Base-by-base conservation (phyloP, 2,329 filamentous ascomycete genomes). In the Calonectria hongkongensis region DNA sequence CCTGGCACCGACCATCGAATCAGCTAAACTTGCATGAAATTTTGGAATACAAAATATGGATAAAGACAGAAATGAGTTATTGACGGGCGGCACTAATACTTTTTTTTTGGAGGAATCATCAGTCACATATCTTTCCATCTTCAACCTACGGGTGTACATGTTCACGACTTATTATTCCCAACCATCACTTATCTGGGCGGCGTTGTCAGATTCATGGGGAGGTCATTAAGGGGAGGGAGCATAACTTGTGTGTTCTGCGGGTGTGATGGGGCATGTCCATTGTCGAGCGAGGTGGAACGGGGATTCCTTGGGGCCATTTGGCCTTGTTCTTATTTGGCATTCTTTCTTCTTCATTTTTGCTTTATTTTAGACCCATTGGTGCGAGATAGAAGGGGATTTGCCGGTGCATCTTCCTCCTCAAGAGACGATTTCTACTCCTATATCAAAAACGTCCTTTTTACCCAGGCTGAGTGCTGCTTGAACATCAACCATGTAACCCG, bases 1-100 rank as follows among this genome's bases (percentile, higher is more conserved):
- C 78, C 83, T 50, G 83, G 85, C 18, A 78, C 85, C 66, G 89
- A 89, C 68, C 87, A 85, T 79, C 84, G 88, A 76, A 84, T 87
- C 70, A 91, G 88, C 80, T 91, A 82, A 85, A 21, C 16, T 4
- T 1, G n/a, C 21, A 56, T 36, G 18, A 21, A 36, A 21, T 21
- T 10, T 7, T 21, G 33, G 18, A 21, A 12, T 60, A 30, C 39
- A 39, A 27, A 36, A n/a, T n/a, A 56, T 60, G 13, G 27, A 60
- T 33, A 8, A 18, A 13, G 25, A 28, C 47, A 47, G 48, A 48
- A 27, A 50, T 27, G 68, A 56, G 60, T 60, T 68, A 72, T 68
- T 72, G 64, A 63, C 58, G 66, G 67, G 47, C 21, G 68, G 65
- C 21, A 68, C 33, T 63, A 30, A 63, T 30, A 36, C 70, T 70